phyloP scores from a whole-genome alignment of 352 stramenopile species.

The Phytophthora colocasiae region DNA sequence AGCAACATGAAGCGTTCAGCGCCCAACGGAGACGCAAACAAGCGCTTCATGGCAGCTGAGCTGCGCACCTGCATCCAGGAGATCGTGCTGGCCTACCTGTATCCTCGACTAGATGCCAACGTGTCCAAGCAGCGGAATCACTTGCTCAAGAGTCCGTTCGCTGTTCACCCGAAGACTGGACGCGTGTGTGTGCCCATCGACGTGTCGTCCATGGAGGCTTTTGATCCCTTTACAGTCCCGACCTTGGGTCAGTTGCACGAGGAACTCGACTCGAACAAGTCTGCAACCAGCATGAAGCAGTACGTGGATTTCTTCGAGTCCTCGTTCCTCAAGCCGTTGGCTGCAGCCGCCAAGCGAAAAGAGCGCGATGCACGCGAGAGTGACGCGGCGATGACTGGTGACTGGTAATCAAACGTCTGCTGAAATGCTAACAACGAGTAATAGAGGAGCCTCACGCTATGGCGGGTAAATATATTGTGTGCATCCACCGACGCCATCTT shows the following conservation, averaged over 20 bases:
- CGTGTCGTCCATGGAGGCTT: conserved; percentile 81
- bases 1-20: conserved; percentile 53
- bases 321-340: conserved; percentile 77
- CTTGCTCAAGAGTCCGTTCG: conserved; percentile 99
- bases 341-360: conserved; percentile 69
- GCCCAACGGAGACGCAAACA: conserved; percentile 49
- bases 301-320: conserved; percentile 82
- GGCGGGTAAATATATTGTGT: conserved; percentile 45
- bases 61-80: conserved; percentile 93
- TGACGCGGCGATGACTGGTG: conserved; percentile 74
- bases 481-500: conserved; percentile 27
- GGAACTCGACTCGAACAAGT: conserved; percentile 75
- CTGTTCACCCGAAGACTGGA: conserved; percentile 98
- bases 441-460: conserved; percentile 29
- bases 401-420: conserved; percentile 65
- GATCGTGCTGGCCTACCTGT: conserved; percentile 97
- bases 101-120: conserved; percentile 99
- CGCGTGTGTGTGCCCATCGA: conserved; percentile 98
- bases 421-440: conserved; percentile 8
- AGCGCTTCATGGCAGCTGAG: conserved; percentile 68
- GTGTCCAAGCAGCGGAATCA: conserved; percentile 99
- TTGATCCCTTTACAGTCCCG: conserved; percentile 89
- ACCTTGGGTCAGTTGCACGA: conserved; percentile 84
- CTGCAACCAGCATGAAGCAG: conserved; percentile 69
- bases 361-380: conserved; percentile 73